Conservation (phyloP, 331 rosid species). For the Malus hybrid region DNA sequence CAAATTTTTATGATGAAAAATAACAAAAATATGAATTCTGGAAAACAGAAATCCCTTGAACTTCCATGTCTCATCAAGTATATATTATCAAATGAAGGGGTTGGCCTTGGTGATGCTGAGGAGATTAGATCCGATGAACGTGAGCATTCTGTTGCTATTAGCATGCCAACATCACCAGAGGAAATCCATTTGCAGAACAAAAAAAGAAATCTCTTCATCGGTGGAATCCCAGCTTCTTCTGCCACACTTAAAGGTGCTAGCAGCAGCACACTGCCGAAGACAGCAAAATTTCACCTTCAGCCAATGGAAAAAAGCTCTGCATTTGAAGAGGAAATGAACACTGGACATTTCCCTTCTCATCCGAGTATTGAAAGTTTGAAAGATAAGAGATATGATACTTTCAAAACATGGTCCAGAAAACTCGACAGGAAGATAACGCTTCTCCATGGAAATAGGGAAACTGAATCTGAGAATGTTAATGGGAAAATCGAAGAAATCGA, state of each 20-base stretch:
- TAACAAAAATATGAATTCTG: constrained; percentile 12
- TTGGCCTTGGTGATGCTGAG: constrained; percentile 41
- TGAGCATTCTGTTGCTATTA: constrained; percentile 44
- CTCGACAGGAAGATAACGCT: constrained; percentile 58
- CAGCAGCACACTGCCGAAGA: constrained; percentile 17
- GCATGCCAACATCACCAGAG: constrained; percentile 62
- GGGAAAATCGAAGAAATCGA: constrained; percentile 8
- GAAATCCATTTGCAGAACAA: constrained; percentile 15
- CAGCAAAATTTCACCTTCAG: constrained; percentile 53
- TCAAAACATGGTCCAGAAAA: constrained; percentile 75
- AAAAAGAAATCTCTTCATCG: constrained; percentile 25
- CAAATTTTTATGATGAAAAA: constrained; percentile 27
- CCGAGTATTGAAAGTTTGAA: constrained; percentile 30
- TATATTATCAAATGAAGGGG: constrained; percentile 46
- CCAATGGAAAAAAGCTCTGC: constrained; percentile 36
- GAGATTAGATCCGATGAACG: constrained; percentile 26
- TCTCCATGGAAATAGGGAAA: constrained; percentile 44
- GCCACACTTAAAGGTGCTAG: neutral
- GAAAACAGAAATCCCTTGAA: constrained; percentile 24
- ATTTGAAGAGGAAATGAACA: neutral
- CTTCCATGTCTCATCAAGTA: constrained; percentile 52
- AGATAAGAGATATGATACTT: constrained; percentile 73
- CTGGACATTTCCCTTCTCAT: constrained; percentile 4
- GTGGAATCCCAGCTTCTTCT: constrained; percentile 10
- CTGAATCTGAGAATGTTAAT: constrained; percentile 15